These are phyloP conservation scores for Talaromyces islandicus DNA, from an alignment of 2,329 filamentous ascomycete genomes.

Conservation along the genomic window DNA sequence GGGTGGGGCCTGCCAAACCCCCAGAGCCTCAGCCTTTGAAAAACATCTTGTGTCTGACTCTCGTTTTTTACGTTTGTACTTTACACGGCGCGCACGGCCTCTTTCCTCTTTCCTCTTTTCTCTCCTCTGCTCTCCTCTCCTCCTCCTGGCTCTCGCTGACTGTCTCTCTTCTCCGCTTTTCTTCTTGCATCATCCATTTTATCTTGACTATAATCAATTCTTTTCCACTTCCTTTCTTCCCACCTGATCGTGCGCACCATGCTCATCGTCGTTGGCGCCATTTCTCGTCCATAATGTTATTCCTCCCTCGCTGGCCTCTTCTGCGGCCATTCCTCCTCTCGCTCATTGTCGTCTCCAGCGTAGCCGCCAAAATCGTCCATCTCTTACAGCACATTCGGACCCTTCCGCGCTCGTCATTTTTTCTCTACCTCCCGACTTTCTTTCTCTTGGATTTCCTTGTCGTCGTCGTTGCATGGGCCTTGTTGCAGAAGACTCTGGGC, in stretches of 20 bases:
- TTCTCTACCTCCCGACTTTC: slow-evolving; percentile 25
- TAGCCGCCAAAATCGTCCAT: slow-evolving; percentile 22
- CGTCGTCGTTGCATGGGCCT: slow-evolving; percentile 15
- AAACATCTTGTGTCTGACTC: too few relatives aligned
- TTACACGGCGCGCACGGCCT: too few relatives aligned
- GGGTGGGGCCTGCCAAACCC: neutral
- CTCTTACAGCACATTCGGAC: slow-evolving; percentile 20
- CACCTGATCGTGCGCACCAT: neutral
- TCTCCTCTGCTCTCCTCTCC: neutral
- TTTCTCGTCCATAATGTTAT: slow-evolving; percentile 13
- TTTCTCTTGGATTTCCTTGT: slow-evolving; percentile 22
- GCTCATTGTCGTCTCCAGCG: slow-evolving; percentile 19
- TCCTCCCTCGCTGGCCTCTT: slow-evolving; percentile 8
- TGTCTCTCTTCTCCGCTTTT: neutral
- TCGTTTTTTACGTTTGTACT: too few relatives aligned
- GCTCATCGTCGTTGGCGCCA: slow-evolving; percentile 15
- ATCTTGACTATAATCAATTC: neutral
- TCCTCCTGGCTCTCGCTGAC: too few relatives aligned
- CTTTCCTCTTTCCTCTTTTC: neutral
- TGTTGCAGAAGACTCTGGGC: slow-evolving; percentile 19
- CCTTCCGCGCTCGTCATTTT: slow-evolving; percentile 15
- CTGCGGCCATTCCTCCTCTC: slow-evolving; percentile 22
- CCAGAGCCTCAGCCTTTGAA: neutral
- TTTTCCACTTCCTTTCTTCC: neutral
- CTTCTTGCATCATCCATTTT: neutral